phyloP scores from a whole-genome alignment of 495 filamentous ascomycete species.

The Geoglossum glabrum region DNA sequence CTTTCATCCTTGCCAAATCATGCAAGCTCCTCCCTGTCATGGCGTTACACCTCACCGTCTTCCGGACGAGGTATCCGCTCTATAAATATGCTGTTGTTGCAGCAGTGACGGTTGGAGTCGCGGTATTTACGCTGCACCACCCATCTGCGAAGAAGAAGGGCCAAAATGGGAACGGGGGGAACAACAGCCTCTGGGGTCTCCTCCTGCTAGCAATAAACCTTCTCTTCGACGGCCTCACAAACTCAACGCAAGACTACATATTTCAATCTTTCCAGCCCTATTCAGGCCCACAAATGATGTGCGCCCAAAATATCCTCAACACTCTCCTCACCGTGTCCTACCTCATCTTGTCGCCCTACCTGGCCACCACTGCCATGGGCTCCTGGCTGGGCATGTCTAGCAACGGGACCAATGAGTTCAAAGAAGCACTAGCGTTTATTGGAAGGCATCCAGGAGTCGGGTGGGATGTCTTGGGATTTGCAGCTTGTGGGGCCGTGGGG shows the following conservation, averaged over 20 bases:
- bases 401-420: constrained; percentile 47
- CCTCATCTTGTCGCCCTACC: constrained; percentile 55
- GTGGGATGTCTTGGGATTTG: constrained; percentile 74
- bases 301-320: constrained; percentile 77
- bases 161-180: constrained; percentile 26
- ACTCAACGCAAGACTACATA: constrained; percentile 91
- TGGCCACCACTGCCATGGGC: constrained; percentile 43
- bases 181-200: constrained; percentile 54
- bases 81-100: constrained; percentile 94
- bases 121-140: constrained; percentile 82
- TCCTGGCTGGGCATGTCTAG: constrained; percentile 42
- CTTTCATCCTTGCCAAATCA: constrained; percentile 90
- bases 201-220: constrained; percentile 78
- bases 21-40: constrained; percentile 98
- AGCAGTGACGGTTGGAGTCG: constrained; percentile 77
- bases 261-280: constrained; percentile 60
- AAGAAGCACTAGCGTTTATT: constrained; percentile 63
- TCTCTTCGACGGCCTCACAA: constrained; percentile 87
- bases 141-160: constrained; percentile 48
- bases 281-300: constrained; percentile 96
- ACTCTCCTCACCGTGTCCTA: constrained; percentile 55
- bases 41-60: constrained; percentile 84
- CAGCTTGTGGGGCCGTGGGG: constrained; percentile 78
- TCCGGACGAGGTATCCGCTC: constrained; percentile 72
- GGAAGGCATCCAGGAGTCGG: constrained; percentile 53